Conservation (phyloP, 2,329 filamentous ascomycete species). For the Trichoderma sp. region DNA sequence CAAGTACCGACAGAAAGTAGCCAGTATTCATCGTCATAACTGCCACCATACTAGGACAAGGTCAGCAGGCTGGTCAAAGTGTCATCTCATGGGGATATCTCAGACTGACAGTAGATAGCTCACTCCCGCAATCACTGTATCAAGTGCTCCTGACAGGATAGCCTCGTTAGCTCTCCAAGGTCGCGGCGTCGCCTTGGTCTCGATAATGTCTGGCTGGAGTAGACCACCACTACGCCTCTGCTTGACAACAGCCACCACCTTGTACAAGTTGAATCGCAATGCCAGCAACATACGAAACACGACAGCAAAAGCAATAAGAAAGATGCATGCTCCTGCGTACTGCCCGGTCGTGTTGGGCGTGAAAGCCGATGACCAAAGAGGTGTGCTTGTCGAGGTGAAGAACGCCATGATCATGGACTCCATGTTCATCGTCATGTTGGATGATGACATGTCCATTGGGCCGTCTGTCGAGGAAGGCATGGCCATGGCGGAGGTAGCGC, state of each 20-base stretch:
- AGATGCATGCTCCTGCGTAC: not conserved
- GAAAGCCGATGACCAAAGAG: not conserved
- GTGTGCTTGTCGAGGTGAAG: not conserved
- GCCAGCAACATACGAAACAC: not conserved
- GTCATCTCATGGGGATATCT: not conserved
- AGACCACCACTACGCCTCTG: not conserved
- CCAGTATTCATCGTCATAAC: not conserved
- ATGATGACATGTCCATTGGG: not conserved
- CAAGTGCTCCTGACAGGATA: not conserved
- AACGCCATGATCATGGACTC: not conserved
- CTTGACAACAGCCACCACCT: not conserved
- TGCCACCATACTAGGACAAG: not conserved
- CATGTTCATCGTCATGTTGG: not conserved
- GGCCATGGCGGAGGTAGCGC: not conserved
- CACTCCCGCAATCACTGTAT: not conserved
- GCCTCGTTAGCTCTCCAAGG: not conserved
- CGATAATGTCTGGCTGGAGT: not conserved
- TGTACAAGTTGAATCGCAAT: not conserved
- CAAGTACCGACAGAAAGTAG: not conserved
- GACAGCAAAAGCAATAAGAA: not conserved
- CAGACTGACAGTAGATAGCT: not conserved
- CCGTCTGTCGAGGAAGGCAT: not conserved
- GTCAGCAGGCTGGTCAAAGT: not conserved
- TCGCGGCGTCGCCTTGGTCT: not conserved
- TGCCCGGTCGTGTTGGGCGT: not conserved